phyloP scores from a whole-genome alignment of 2,329 filamentous ascomycete genomes.

The Verticillium isaacii region DNA sequence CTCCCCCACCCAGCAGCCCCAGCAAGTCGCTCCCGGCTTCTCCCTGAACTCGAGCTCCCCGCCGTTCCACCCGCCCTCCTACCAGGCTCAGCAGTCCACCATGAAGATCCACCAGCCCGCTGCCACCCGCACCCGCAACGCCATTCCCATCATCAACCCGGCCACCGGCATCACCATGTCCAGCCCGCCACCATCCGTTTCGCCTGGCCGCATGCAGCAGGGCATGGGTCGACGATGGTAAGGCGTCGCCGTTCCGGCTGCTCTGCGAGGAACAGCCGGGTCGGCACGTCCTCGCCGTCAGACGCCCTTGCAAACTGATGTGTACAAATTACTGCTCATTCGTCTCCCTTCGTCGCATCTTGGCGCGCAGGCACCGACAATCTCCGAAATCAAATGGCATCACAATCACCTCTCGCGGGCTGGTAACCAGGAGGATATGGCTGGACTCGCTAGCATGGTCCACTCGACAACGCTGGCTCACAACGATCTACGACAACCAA shows the following conservation, averaged over 20 bases:
- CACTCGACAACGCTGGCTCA: slow-evolving; percentile 24
- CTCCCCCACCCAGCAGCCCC: slow-evolving; percentile 84
- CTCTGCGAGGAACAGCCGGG: slow-evolving; percentile 15
- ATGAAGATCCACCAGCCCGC: slow-evolving; percentile 88
- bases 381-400: slow-evolving; percentile 33
- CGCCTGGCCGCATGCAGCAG: slow-evolving; percentile 58
- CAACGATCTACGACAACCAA: slow-evolving; percentile 14
- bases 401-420: slow-evolving; percentile 29
- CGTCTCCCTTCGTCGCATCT: slow-evolving; percentile 35
- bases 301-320: slow-evolving; percentile 29
- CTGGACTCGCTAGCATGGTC: slow-evolving; percentile 18
- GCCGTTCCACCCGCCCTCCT: slow-evolving; percentile 60
- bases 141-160: slow-evolving; percentile 97
- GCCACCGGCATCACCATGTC: slow-evolving; percentile 83
- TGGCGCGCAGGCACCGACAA: slow-evolving; percentile 39
- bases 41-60: slow-evolving; percentile 66
- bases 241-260: slow-evolving; percentile 13
- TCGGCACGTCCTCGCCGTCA: slow-evolving; percentile 27
- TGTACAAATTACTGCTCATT: slow-evolving; percentile 30
- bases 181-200: slow-evolving; percentile 75
- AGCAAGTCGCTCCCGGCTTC: slow-evolving; percentile 72
- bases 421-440: slow-evolving; percentile 26
- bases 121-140: slow-evolving; percentile 84
- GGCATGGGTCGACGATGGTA: slow-evolving; percentile 52
- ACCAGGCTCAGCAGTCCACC: slow-evolving; percentile 59